Evolutionary conservation across 2,329 filamentous ascomycete genomes (phyloP), one percentile per base, ranked within the genome.

Genomic region (Neofusicoccum laricinum): DNA sequence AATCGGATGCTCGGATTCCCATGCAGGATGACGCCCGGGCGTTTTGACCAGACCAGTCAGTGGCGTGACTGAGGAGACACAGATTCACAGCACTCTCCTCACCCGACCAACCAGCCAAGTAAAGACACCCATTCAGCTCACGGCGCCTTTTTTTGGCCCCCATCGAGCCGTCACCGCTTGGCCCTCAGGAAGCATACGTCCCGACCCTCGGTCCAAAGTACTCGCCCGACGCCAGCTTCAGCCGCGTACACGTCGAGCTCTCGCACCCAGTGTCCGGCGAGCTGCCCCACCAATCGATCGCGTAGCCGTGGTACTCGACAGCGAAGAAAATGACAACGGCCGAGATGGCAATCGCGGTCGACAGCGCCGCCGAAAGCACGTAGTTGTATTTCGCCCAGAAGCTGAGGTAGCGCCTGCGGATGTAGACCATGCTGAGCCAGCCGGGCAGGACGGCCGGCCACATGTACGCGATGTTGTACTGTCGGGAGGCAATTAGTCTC

Each of bases 291-390:
- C 90, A 92, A 10, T 79, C 71, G 64, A 85, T 78, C 2, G 73
- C 71, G 25, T 55, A 43, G 40, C 81, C 78, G 1, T 87, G 88
- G 68, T 92, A 73, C 63, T 87, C 86, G 34, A 92, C 77, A 0
- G 86, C 83, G 69, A 90, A 86, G 79, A 92, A 90, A 64, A 92
- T 88, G 65, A 92, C 73, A 38, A 92, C 83, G 0, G 88, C 88
- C 41, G 83, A 85, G 21, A 91, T 74, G 12, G 88, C 86, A 6
- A 91, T 81, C 6, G 89, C 89, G 53, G 85, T 85, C 73, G 92
- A 90, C 41, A 92, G 78, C 1, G 87, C 89, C 0, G 89, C 89
- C 12, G 88, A 90, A 0, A 88, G 86, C 71, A 91, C 83, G 74
- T 92, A 92, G 79, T 92, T 92, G 79, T 91, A 92, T 74, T 83